Conservation (phyloP, 1,284 basidiomycete species). For the Cutaneotrichosporon cyanovorans region DNA sequence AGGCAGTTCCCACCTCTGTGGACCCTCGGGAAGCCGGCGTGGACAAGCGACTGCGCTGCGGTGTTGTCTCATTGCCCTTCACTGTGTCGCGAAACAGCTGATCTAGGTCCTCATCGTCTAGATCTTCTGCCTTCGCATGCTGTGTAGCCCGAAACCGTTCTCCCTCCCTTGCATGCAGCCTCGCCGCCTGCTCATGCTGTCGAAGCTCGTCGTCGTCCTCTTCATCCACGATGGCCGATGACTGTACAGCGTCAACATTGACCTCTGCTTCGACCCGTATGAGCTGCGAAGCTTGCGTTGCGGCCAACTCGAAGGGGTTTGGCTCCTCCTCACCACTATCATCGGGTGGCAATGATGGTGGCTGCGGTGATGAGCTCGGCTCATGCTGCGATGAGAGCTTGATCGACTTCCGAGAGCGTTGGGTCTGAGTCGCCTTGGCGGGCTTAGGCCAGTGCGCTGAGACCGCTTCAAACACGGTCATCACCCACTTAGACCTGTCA, state of each 20-base stretch:
- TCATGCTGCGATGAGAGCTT: not conserved
- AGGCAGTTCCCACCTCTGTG: constrained; percentile 7
- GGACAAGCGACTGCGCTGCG: not conserved
- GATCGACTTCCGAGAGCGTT: constrained; percentile 12
- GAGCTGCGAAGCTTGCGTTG: constrained; percentile 30
- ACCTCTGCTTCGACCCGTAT: constrained; percentile 34
- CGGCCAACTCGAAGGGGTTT: constrained; percentile 36
- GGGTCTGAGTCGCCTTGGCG: constrained; percentile 9
- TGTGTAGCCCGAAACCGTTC: constrained; percentile 35
- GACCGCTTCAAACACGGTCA: constrained; percentile 81
- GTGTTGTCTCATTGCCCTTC: constrained; percentile 6
- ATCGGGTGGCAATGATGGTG: constrained; percentile 11
- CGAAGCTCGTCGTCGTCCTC: constrained; percentile 25
- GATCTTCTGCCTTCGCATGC: constrained; percentile 22
- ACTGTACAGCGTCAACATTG: constrained; percentile 36
- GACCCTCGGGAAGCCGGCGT: constrained; percentile 1
- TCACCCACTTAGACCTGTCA: constrained; percentile 55
- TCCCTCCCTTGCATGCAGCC: constrained; percentile 29
- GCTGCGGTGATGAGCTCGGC: constrained; percentile 24
- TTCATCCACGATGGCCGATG: constrained; percentile 22
- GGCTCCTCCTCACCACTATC: constrained; percentile 24
- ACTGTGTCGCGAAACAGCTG: constrained; percentile 29
- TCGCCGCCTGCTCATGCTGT: constrained; percentile 25
- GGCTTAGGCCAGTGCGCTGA: constrained; percentile 41
- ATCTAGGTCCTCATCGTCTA: constrained; percentile 34